These are phyloP conservation scores for Drosera spatulata DNA, from an alignment of 179 eudicot species.

Conservation along the genomic window DNA sequence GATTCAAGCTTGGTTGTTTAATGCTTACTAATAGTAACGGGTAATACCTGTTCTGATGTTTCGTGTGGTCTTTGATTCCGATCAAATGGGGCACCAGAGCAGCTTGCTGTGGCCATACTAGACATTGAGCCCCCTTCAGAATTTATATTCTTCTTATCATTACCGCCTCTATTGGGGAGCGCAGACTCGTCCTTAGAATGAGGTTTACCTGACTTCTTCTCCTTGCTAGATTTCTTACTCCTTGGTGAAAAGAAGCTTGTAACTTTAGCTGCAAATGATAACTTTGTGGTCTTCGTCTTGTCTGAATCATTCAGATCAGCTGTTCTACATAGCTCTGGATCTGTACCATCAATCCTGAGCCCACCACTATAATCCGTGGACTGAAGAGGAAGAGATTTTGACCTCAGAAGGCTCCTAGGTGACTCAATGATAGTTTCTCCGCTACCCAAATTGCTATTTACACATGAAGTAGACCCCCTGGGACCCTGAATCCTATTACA, in stretches of 20 bases:
- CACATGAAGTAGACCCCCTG: conserved; percentile 35
- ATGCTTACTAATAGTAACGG: background rate
- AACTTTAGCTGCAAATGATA: conserved; percentile 3
- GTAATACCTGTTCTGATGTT: conserved; percentile 43
- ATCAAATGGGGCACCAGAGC: conserved; percentile 13
- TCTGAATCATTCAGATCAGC: conserved; percentile 25
- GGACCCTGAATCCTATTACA: conserved; percentile 20
- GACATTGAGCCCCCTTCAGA: conserved; percentile 25
- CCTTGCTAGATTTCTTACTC: conserved; percentile 24
- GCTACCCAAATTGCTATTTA: conserved; percentile 21
- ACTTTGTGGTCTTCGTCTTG: background rate
- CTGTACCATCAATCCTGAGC: background rate
- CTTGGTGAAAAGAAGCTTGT: conserved; percentile 1
- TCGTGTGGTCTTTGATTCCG: conserved; percentile 18
- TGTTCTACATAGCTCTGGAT: conserved; percentile 18
- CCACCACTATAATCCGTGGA: conserved; percentile 3
- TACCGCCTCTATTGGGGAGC: conserved; percentile 18
- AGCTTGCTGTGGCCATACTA: conserved; percentile 18
- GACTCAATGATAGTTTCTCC: conserved; percentile 22
- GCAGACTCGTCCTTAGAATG: conserved; percentile 25
- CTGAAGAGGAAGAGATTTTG: conserved; percentile 9
- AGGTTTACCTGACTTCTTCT: conserved; percentile 26
- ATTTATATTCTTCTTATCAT: conserved; percentile 14
- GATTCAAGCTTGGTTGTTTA: background rate
- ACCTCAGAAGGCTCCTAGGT: conserved; percentile 12